phyloP scores from a whole-genome alignment of 1,284 basidiomycete genomes.

The Paramarasmius palmivorus region DNA sequence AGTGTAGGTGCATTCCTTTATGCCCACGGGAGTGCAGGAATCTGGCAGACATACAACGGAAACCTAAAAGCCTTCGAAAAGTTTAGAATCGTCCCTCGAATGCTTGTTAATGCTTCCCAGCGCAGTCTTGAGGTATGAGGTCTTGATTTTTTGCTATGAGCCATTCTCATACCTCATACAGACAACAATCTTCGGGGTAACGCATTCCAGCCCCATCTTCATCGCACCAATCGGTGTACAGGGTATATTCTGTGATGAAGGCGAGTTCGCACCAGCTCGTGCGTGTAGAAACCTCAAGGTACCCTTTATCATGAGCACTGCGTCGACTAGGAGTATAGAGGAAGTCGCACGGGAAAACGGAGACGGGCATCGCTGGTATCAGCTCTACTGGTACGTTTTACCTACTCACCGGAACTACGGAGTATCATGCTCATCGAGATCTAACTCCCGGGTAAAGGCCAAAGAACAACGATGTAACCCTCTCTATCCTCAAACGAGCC shows the following conservation, averaged over 20 bases:
- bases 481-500: constrained; percentile 64
- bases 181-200: constrained; percentile 73
- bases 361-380: constrained; percentile 69
- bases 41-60: constrained; percentile 52
- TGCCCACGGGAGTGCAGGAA: constrained; percentile 63
- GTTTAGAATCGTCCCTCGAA: constrained; percentile 71
- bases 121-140: constrained; percentile 58
- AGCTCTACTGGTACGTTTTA: constrained; percentile 67
- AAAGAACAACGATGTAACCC: constrained; percentile 56
- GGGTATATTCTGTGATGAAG: constrained; percentile 65
- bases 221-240: constrained; percentile 79
- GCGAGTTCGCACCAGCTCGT: constrained; percentile 66
- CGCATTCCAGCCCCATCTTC: constrained; percentile 61
- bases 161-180: constrained; percentile 23
- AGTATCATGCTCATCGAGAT: too few relatives aligned
- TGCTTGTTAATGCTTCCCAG: constrained; percentile 70
- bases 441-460: too few relatives aligned
- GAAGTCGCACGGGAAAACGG: constrained; percentile 70
- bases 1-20: constrained; percentile 60
- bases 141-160: background rate
- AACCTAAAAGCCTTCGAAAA: constrained; percentile 59
- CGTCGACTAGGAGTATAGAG: constrained; percentile 70
- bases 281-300: constrained; percentile 66
- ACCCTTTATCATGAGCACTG: constrained; percentile 74
- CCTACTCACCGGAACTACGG: background rate